These are phyloP conservation scores for Colletotrichum plurivorum DNA, from an alignment of 2,329 filamentous ascomycete species.

Conservation along the genomic window DNA sequence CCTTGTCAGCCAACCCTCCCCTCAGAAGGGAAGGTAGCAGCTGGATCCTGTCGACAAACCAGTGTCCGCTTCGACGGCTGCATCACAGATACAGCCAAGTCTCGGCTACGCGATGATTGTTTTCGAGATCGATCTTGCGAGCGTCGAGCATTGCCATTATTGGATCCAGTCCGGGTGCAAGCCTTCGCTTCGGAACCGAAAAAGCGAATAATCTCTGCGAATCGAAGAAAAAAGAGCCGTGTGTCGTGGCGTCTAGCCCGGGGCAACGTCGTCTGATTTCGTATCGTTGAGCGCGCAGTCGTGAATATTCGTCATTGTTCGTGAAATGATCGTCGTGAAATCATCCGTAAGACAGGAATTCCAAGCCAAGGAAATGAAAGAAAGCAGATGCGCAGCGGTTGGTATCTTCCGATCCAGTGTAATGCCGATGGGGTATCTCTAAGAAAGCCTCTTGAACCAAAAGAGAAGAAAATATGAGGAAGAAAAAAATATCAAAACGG, in stretches of 20 bases:
- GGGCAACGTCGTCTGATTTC: constrained; percentile 45
- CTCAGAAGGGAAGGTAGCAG: constrained; percentile 41
- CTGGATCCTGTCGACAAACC: constrained; percentile 59
- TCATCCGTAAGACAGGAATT: constrained; percentile 62
- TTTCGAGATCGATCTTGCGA: constrained; percentile 48
- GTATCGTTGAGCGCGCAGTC: constrained; percentile 48
- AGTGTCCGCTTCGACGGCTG: constrained; percentile 56
- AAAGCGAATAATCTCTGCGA: constrained; percentile 41
- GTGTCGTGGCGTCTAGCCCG: constrained; percentile 51
- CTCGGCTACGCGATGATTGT: constrained; percentile 53
- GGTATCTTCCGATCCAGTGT: constrained; percentile 46
- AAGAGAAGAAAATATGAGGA: constrained; percentile 47
- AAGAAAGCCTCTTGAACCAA: constrained; percentile 59
- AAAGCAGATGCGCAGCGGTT: constrained; percentile 54
- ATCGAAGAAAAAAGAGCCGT: constrained; percentile 38
- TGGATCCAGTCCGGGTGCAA: constrained; percentile 48
- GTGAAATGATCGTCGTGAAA: constrained; percentile 60
- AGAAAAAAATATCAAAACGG: constrained; percentile 46
- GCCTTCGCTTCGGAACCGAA: constrained; percentile 38
- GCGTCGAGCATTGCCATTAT: constrained; percentile 41
- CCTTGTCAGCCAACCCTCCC: constrained; percentile 41
- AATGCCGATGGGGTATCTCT: constrained; percentile 54
- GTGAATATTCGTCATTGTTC: constrained; percentile 55
- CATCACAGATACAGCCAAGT: constrained; percentile 57
- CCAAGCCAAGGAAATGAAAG: constrained; percentile 52